Percentiles rank a stretch among this genome's conserved stretches.
phyloP scores from a whole-genome alignment of 192 early-diverging fungal species.

The Backusella tuberculispora region DNA sequence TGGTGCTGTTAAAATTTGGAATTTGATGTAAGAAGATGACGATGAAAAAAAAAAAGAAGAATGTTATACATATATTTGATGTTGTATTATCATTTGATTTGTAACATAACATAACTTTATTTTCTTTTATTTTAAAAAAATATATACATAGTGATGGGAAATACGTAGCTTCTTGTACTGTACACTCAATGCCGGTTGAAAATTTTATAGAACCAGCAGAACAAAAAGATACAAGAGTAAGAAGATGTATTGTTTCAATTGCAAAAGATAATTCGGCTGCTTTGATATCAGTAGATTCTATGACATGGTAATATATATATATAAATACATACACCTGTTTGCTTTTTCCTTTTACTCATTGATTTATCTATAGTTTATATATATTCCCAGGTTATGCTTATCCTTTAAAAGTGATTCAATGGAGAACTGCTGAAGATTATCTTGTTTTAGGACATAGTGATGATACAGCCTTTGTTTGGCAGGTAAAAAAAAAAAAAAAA shows the following conservation, averaged over 20 bases:
- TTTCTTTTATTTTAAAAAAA: neutral
- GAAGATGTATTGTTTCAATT: conserved; percentile 63
- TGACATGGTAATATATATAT: conserved; percentile 58
- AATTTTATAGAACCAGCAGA: conserved; percentile 55
- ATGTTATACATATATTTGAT: neutral
- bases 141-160: conserved; percentile 47
- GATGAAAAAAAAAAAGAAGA: neutral
- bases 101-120: neutral
- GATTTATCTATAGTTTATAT: conserved; percentile 44
- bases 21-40: conserved; percentile 59
- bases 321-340: neutral
- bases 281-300: conserved; percentile 73
- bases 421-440: conserved; percentile 68
- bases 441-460: conserved; percentile 66
- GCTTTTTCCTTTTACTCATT: neutral
- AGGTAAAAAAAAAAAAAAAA: conserved; percentile 51
- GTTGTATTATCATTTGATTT: neutral
- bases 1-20: conserved; percentile 76
- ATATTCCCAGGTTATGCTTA: conserved; percentile 66
- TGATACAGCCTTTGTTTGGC: conserved; percentile 74
- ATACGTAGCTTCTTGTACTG: conserved; percentile 62
- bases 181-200: conserved; percentile 54
- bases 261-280: conserved; percentile 72
- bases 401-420: conserved; percentile 61
- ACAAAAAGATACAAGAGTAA: conserved; percentile 48